These are phyloP conservation scores for Teunomyces lycoperdinae DNA, from an alignment of 805 yeast genomes.

Conservation along the genomic window DNA sequence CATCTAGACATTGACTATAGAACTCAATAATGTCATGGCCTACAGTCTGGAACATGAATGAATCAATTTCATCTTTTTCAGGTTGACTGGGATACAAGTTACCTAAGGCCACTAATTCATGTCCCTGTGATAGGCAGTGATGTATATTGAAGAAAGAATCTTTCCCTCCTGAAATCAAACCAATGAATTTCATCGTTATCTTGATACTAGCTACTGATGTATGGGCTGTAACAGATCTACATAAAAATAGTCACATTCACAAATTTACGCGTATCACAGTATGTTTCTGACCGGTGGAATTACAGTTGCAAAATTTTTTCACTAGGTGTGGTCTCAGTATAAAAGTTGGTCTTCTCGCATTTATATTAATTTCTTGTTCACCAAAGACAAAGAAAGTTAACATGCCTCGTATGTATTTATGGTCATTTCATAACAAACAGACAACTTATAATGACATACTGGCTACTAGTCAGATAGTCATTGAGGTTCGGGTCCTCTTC, in stretches of 20 bases:
- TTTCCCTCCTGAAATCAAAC: constrained; percentile 91
- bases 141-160: constrained; percentile 89
- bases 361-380: constrained; percentile 5
- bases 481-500: constrained; percentile 76
- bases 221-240: neutral
- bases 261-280: constrained; percentile 5
- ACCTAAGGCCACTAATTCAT: constrained; percentile 80
- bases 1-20: constrained; percentile 68
- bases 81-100: constrained; percentile 63
- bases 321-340: neutral
- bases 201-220: neutral
- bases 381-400: constrained; percentile 27
- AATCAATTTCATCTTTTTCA: constrained; percentile 67
- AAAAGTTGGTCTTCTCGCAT: neutral
- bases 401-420: constrained; percentile 60
- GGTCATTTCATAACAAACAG: constrained; percentile 4
- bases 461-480: constrained; percentile 7
- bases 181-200: constrained; percentile 80
- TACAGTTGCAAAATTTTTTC: constrained; percentile 1
- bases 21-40: constrained; percentile 75
- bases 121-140: constrained; percentile 84
- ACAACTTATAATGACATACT: constrained; percentile 2
- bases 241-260: neutral
- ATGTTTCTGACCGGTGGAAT: neutral
- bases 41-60: constrained; percentile 97